Evolutionary conservation across 2,329 filamentous ascomycete genomes (phyloP).

Genomic region (Fusarium anguioides): DNA sequence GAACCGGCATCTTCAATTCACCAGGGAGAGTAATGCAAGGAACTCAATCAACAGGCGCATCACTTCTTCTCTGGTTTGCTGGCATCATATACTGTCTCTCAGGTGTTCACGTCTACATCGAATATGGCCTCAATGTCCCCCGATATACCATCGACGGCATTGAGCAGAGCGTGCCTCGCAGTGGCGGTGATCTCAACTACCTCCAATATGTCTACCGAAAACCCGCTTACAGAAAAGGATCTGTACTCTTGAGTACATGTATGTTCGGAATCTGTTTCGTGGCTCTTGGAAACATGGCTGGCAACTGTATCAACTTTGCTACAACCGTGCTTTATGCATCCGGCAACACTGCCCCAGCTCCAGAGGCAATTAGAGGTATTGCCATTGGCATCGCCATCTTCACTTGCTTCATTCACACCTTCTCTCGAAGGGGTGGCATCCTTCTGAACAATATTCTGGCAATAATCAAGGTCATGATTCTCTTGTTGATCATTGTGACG

Average conservation of each 20-base stretch:
- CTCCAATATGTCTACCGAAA: conserved; percentile 59
- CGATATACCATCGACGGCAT: conserved; percentile 53
- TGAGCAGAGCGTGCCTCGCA: conserved; percentile 56
- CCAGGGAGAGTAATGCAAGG: conserved; percentile 50
- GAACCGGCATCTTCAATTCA: conserved; percentile 53
- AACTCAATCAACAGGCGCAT: conserved; percentile 48
- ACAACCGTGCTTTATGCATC: conserved; percentile 54
- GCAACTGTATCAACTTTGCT: conserved; percentile 61
- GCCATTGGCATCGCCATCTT: conserved; percentile 57
- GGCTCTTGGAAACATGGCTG: conserved; percentile 59
- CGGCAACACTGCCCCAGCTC: conserved; percentile 39
- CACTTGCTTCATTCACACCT: conserved; percentile 60
- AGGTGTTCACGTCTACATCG: conserved; percentile 54
- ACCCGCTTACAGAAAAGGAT: conserved; percentile 50
- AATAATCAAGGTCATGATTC: conserved; percentile 59
- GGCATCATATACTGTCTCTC: conserved; percentile 53
- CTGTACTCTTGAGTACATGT: conserved; percentile 55
- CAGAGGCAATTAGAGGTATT: conserved; percentile 56
- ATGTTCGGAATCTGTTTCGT: conserved; percentile 60
- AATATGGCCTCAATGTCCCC: conserved; percentile 60
- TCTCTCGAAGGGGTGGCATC: conserved; percentile 62
- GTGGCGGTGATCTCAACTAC: conserved; percentile 61
- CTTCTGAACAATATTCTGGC: conserved; percentile 63
- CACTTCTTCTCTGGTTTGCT: conserved; percentile 55
- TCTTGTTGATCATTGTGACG: conserved; percentile 56